A percentile compares a stretch with the other conserved stretches of the same genome.
These are phyloP conservation scores for Tylopilus vinaceipallidus DNA, from an alignment of 768 basidiomycete genomes.

Conservation along the genomic window DNA sequence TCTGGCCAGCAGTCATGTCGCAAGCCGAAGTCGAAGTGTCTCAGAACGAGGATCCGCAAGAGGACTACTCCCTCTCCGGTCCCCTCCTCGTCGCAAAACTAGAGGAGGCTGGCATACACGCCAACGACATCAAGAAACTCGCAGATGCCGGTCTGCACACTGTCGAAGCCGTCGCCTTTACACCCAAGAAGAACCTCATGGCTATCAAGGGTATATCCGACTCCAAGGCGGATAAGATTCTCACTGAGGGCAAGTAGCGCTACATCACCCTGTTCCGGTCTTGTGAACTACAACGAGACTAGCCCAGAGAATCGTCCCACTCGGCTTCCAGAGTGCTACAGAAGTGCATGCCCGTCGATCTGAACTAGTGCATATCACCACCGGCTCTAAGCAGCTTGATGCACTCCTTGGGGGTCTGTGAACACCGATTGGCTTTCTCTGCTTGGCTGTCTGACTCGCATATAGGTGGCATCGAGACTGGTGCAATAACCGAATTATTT, in stretches of 20 bases:
- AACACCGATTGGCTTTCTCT: slow-evolving; percentile 1
- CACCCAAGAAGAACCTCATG: slow-evolving; percentile 88
- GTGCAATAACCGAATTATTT: slow-evolving; percentile 96
- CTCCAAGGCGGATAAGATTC: slow-evolving; percentile 94
- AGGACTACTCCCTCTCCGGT: slow-evolving; percentile 60
- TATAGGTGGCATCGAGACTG: slow-evolving; percentile 93
- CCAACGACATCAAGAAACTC: slow-evolving; percentile 94
- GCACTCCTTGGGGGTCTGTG: slow-evolving; percentile 84
- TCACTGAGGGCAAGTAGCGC: slow-evolving; percentile 70
- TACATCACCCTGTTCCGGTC: background rate
- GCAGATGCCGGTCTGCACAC: slow-evolving; percentile 89
- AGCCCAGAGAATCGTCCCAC: slow-evolving; percentile 95
- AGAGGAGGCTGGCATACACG: slow-evolving; percentile 84
- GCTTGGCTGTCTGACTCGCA: slow-evolving; percentile 13
- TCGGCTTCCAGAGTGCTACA: slow-evolving; percentile 97
- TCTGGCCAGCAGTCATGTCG: slow-evolving; percentile 30
- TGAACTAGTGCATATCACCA: slow-evolving; percentile 94
- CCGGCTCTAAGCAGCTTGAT: slow-evolving; percentile 94
- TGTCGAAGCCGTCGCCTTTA: slow-evolving; percentile 94
- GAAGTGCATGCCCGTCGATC: slow-evolving; percentile 94
- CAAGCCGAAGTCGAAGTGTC: slow-evolving; percentile 39
- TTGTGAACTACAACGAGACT: slow-evolving; percentile 8
- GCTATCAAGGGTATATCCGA: slow-evolving; percentile 97
- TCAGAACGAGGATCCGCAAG: slow-evolving; percentile 49
- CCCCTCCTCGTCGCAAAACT: slow-evolving; percentile 83